Evolutionary conservation across 495 filamentous ascomycete genomes (phyloP).

Genomic region (Tuber magnatum): DNA sequence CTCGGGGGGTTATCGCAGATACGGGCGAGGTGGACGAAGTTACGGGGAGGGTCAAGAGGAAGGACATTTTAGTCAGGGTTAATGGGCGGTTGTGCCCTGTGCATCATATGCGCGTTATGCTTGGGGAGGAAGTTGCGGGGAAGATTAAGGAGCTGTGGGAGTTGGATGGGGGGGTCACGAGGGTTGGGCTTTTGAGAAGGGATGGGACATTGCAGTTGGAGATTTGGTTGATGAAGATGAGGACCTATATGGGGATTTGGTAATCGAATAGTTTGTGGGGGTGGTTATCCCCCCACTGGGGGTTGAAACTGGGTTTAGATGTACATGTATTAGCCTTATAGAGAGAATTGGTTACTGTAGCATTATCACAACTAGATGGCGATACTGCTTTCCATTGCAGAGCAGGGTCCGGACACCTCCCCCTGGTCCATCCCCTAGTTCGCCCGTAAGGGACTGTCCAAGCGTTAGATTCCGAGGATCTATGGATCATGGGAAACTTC

Average conservation of each 20-base stretch:
- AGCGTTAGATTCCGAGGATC: not conserved
- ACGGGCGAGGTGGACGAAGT: not conserved
- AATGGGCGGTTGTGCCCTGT: constrained; percentile 29
- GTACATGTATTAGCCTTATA: not conserved
- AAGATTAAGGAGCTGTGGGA: constrained; percentile 23
- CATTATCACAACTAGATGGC: not conserved
- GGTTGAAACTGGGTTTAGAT: not conserved
- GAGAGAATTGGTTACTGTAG: not conserved
- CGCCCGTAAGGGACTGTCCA: not conserved
- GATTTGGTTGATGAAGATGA: constrained; percentile 38
- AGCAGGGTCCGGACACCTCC: not conserved
- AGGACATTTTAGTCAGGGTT: constrained; percentile 18
- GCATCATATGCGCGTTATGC: constrained; percentile 32
- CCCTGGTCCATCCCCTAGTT: not conserved
- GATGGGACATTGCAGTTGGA: constrained; percentile 29
- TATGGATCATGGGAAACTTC: not conserved
- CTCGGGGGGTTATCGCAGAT: not conserved
- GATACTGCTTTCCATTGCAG: not conserved
- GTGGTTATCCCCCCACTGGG: not conserved
- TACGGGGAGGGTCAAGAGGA: not conserved
- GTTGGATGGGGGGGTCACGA: constrained; percentile 18
- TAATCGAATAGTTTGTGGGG: not conserved
- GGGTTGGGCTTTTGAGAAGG: constrained; percentile 29
- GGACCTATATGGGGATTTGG: constrained; percentile 36
- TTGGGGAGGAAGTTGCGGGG: constrained; percentile 26